Percentiles rank a stretch among this genome's conserved stretches.
These are phyloP conservation scores for Lasiodiplodia sp. DNA, from an alignment of 2,329 filamentous ascomycete species.

Conservation along the genomic window DNA sequence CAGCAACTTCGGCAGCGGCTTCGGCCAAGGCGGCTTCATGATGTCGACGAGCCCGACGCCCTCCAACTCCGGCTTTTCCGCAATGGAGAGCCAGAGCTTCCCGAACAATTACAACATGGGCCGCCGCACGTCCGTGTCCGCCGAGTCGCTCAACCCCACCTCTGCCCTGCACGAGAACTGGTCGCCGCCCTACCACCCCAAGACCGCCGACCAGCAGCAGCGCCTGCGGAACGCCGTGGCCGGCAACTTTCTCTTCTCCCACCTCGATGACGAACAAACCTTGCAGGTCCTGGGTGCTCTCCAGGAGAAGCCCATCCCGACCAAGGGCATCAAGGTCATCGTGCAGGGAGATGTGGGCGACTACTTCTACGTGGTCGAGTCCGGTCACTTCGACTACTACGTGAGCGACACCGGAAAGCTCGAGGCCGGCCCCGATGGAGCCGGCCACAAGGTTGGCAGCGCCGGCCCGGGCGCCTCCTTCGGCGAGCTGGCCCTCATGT, in stretches of 20 bases:
- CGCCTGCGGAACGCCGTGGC: conserved; percentile 83
- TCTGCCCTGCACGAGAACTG: conserved; percentile 86
- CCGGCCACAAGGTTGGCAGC: conserved; percentile 81
- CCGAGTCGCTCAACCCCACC: conserved; percentile 91
- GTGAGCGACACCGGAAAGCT: conserved; percentile 81
- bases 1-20: conserved; percentile 17
- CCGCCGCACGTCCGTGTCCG: conserved; percentile 93
- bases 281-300: conserved; percentile 86
- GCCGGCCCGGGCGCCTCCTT: conserved; percentile 92
- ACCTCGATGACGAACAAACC: conserved; percentile 93
- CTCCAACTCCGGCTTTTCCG: conserved; percentile 53
- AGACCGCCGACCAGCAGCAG: conserved; percentile 79
- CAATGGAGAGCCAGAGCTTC: conserved; percentile 72
- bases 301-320: conserved; percentile 93
- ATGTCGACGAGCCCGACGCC: conserved; percentile 40
- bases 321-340: conserved; percentile 90
- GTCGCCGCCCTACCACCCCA: conserved; percentile 84
- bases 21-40: conserved; percentile 42
- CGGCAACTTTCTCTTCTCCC: conserved; percentile 91
- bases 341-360: conserved; percentile 94
- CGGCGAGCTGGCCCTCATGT: conserved; percentile 97
- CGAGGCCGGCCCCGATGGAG: conserved; percentile 79
- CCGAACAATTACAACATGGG: conserved; percentile 94
- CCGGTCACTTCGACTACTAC: conserved; percentile 87
- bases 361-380: conserved; percentile 97